These are phyloP conservation scores for Malus asiatica DNA, from an alignment of 306 rosid genomes.

Conservation along the genomic window DNA sequence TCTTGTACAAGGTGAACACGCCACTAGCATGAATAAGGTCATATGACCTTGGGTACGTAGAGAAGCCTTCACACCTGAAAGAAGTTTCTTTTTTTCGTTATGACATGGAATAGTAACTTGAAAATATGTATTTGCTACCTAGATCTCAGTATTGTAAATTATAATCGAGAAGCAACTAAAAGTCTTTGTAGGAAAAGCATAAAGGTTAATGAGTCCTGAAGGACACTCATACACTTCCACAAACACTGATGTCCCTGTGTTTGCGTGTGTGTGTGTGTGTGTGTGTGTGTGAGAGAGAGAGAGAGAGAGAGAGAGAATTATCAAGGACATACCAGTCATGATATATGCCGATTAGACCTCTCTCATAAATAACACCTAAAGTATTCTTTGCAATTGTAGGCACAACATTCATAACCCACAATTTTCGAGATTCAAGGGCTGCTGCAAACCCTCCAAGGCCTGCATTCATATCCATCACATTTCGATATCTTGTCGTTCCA, in stretches of 20 bases:
- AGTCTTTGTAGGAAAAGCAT: not conserved
- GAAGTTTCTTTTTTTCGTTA: not conserved
- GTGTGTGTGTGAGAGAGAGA: too few species aligned
- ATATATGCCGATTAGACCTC: conserved; percentile 93
- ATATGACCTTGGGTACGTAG: conserved; percentile 96
- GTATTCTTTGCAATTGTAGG: conserved; percentile 75
- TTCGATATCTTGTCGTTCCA: conserved; percentile 72
- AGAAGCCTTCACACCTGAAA: conserved; percentile 97
- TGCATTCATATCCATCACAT: conserved; percentile 97
- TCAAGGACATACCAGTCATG: conserved; percentile 73
- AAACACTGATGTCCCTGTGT: not conserved
- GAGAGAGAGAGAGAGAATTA: not conserved
- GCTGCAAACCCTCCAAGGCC: conserved; percentile 97
- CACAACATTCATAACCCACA: conserved; percentile 97
- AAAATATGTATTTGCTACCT: not conserved
- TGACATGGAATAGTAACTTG: not conserved
- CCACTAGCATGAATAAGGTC: conserved; percentile 83
- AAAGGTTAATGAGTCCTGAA: not conserved
- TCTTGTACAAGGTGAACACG: conserved; percentile 68
- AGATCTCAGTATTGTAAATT: not conserved
- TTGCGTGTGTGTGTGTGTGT: too few species aligned
- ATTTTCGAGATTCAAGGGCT: conserved; percentile 65
- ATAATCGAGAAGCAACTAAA: not conserved
- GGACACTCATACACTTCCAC: not conserved
- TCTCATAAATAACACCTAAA: conserved; percentile 77